phyloP scores from a whole-genome alignment of 176 grass and related monocot genomes.

The Zizania latifolia region DNA sequence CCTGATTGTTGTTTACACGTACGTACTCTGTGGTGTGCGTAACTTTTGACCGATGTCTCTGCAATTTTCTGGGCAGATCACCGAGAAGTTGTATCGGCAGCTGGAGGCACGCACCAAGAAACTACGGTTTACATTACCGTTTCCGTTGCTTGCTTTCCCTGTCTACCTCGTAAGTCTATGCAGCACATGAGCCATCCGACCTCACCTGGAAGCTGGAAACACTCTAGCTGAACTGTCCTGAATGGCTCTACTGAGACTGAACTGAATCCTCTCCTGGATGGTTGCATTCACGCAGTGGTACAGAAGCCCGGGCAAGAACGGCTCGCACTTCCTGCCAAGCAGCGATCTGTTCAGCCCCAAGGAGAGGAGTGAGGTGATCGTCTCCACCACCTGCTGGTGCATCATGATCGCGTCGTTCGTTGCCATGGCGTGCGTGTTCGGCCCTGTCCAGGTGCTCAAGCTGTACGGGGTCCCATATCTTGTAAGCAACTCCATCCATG shows the following conservation, averaged over 20 bases:
- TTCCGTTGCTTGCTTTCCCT: slow-evolving; percentile 68
- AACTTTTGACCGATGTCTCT: neutral
- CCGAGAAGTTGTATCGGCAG: slow-evolving; percentile 51
- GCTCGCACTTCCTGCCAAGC: slow-evolving; percentile 72
- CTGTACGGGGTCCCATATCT: slow-evolving; percentile 65
- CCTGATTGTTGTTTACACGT: too few species aligned
- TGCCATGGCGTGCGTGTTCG: slow-evolving; percentile 33
- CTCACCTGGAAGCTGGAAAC: neutral
- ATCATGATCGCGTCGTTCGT: slow-evolving; percentile 47
- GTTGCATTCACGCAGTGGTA: slow-evolving; percentile 35
- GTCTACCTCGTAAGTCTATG: slow-evolving; percentile 56
- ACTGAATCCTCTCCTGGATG: neutral
- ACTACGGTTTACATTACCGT: slow-evolving; percentile 58
- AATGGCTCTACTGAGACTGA: neutral
- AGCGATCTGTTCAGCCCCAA: slow-evolving; percentile 62
- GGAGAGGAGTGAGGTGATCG: slow-evolving; percentile 47
- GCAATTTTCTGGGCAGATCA: slow-evolving; percentile 44
- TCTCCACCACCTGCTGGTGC: slow-evolving; percentile 72
- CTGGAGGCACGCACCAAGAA: slow-evolving; percentile 42
- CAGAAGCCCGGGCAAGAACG: slow-evolving; percentile 66
- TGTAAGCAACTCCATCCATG: slow-evolving; percentile 38
- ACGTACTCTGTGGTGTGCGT: neutral
- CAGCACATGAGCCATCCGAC: neutral
- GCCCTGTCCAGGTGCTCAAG: slow-evolving; percentile 41
- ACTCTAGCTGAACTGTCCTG: too few species aligned